Evolutionary conservation across 441 rosid genomes (phyloP), one percentile per base, ranked within the genome.

Genomic region (Erysimum cheiri): DNA sequence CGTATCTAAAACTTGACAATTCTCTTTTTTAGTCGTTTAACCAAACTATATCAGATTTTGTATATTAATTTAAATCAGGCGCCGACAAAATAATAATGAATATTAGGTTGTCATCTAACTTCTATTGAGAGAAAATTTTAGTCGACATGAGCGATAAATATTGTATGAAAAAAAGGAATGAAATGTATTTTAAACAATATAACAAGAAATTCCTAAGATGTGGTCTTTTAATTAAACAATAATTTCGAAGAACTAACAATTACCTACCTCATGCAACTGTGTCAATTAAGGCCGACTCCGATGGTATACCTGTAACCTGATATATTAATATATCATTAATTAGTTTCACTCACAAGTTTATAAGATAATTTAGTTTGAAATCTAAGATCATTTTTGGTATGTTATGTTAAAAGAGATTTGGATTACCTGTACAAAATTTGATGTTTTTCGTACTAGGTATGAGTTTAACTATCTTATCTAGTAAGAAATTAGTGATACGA

Each of bases 81-180:
- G 67, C 67, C 67, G 67, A 70, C 52, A 70, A 12, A 70, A 67
- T 53, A 54, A 37, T 28, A 37, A 52, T 59, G 41, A 36, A 60
- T 39, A 70, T 70, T 49, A 60, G 60, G 43, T 50, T 58, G 48
- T 36, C 29, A 60, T 48, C 73, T 69, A 49, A 48, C 43, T 48
- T 59, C 37, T 28, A 4, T 11, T 15, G 32, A 36, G 40, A 47
- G 40, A 58, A 54, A 46, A n/a, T 5, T 50, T 59, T 15, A 52
- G 31, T 37, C 40, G 58, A 48, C 66, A 7, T 26, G 40, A 12
- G 10, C 11, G 48, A 48, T 33, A 48, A 11, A 36, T 43, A n/a
- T 46, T 44, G 13, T 35, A 28, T n/a, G 47, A 0, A 50, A 56
- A 48, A 11, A 1, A 62, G 10, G 10, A 1, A 53, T 29, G 31